A percentile compares a stretch with the other conserved stretches of the same genome.
These are phyloP conservation scores for Talaromyces pinophilus DNA, from an alignment of 2,329 filamentous ascomycete species.

Conservation along the genomic window DNA sequence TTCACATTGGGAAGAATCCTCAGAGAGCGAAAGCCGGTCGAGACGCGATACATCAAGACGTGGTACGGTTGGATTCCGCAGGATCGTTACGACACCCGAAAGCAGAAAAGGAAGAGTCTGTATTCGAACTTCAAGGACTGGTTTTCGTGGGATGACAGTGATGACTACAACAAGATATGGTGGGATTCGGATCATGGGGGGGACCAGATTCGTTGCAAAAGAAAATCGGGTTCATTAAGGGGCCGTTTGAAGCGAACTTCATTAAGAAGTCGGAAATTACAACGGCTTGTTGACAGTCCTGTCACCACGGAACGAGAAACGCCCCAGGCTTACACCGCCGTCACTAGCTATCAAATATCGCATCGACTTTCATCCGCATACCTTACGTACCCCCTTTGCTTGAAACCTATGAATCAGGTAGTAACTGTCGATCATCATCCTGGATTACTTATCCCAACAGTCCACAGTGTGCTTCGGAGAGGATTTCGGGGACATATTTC, in stretches of 20 bases:
- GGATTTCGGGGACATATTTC: neutral
- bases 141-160: conserved; percentile 38
- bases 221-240: neutral
- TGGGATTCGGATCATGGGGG: conserved; percentile 37
- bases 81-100: conserved; percentile 36
- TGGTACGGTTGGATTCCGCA: conserved; percentile 47
- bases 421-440: neutral
- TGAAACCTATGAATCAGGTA: neutral
- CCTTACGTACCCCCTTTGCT: conserved; percentile 12
- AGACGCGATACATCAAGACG: conserved; percentile 41
- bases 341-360: neutral
- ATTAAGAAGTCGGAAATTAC: neutral
- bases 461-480: no score
- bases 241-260: neutral
- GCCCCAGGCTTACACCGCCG: neutral
- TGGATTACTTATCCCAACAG: neutral
- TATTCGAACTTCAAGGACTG: conserved; percentile 30
- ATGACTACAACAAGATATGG: conserved; percentile 45
- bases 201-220: neutral
- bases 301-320: neutral
- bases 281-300: neutral
- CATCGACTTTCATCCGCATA: conserved; percentile 3
- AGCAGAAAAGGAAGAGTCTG: conserved; percentile 27
- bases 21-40: conserved; percentile 33
- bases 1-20: conserved; percentile 40